Conservation (phyloP, 2,329 filamentous ascomycete species). For the Rhinocladiella similis region DNA sequence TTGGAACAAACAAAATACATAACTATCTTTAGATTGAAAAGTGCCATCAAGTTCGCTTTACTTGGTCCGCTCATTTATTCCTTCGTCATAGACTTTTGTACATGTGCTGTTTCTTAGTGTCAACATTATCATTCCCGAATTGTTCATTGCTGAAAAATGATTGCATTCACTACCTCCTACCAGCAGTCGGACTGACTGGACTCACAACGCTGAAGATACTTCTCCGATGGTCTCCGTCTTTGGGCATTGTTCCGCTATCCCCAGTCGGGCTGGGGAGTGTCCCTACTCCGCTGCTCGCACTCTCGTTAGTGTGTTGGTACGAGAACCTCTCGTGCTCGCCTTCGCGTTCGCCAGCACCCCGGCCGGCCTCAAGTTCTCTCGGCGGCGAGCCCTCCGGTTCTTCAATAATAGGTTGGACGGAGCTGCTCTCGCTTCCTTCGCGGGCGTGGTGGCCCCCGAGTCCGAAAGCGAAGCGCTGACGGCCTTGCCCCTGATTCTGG, state of each 20-base stretch:
- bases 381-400: constrained; percentile 2
- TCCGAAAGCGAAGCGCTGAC: background rate
- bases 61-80: too few species aligned
- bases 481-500: background rate
- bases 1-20: too few species aligned
- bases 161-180: background rate
- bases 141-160: background rate
- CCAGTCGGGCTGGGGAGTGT: constrained; percentile 13
- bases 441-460: background rate
- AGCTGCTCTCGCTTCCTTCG: constrained; percentile 10
- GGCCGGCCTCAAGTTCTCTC: background rate
- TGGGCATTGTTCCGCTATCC: background rate
- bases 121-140: too few species aligned
- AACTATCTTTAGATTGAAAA: too few species aligned
- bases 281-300: constrained; percentile 15
- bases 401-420: constrained; percentile 21
- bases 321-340: background rate
- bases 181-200: constrained; percentile 18
- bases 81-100: too few species aligned
- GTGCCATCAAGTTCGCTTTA: too few species aligned
- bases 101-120: too few species aligned
- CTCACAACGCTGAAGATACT: constrained; percentile 19
- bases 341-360: background rate
- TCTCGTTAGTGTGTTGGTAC: constrained; percentile 19
- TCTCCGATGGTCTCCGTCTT: constrained; percentile 10